Conservation (phyloP, 1,139 yeast genomes). For the Sugiyamaella sp. region DNA sequence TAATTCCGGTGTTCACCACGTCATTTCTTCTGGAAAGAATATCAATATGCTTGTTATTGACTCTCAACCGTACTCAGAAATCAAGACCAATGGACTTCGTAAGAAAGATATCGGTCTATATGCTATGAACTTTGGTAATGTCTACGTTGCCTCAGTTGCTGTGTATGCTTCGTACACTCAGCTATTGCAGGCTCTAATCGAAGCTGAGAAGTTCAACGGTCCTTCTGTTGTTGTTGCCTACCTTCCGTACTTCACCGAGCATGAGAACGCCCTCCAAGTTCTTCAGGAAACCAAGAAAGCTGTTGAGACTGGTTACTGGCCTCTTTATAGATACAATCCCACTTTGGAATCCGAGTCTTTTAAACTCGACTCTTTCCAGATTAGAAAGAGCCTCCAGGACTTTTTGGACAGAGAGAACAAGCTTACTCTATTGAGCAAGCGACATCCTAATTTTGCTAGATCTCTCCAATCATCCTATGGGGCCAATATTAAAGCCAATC, state of each 20-base stretch:
- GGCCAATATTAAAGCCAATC: conserved; percentile 60
- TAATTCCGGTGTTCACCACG: conserved; percentile 86
- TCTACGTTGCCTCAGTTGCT: conserved; percentile 94
- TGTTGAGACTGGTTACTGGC: conserved; percentile 95
- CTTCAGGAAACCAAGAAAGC: conserved; percentile 87
- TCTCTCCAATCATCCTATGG: conserved; percentile 67
- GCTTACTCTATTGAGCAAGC: conserved; percentile 70
- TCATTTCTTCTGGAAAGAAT: conserved; percentile 73
- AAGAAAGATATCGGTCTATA: conserved; percentile 94
- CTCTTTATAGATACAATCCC: conserved; percentile 87
- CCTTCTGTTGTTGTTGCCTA: conserved; percentile 92
- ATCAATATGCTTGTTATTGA: conserved; percentile 86
- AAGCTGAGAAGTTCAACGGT: conserved; percentile 85
- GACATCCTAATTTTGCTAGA: conserved; percentile 76
- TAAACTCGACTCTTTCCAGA: conserved; percentile 80
- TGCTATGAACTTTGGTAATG: conserved; percentile 91
- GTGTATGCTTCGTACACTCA: conserved; percentile 93
- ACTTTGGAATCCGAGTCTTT: conserved; percentile 54
- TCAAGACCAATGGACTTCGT: conserved; percentile 46
- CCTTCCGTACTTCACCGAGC: conserved; percentile 71
- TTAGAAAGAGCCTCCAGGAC: conserved; percentile 72
- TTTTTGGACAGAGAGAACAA: conserved; percentile 91
- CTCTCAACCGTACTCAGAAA: conserved; percentile 74
- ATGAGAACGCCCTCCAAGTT: conserved; percentile 70
- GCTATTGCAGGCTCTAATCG: conserved; percentile 82